These are phyloP conservation scores for Colletotrichum australisinense DNA, from an alignment of 2,329 filamentous ascomycete genomes.

Conservation along the genomic window DNA sequence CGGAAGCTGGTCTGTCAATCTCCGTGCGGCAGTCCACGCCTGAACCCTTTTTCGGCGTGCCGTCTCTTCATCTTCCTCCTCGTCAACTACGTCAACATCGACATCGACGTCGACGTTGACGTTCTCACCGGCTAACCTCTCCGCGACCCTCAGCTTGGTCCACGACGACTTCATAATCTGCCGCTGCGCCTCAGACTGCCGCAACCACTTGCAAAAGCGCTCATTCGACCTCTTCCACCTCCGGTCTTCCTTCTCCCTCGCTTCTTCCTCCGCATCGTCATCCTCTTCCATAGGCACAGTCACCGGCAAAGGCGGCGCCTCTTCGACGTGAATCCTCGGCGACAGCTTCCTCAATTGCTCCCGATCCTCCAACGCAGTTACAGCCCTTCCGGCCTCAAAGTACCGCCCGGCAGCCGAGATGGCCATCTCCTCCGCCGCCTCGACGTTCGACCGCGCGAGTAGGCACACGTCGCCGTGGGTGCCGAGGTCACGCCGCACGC, in stretches of 20 bases:
- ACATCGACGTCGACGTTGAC: not conserved
- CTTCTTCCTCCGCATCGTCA: not conserved
- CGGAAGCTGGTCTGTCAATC: constrained; percentile 19
- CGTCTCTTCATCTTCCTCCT: constrained; percentile 14
- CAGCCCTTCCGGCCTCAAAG: constrained; percentile 22
- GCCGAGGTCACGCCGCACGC: constrained; percentile 18
- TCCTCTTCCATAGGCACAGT: not conserved
- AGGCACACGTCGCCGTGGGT: constrained; percentile 27
- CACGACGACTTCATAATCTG: constrained; percentile 35
- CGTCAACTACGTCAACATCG: not conserved
- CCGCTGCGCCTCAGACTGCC: constrained; percentile 29
- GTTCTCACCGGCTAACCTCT: constrained; percentile 15
- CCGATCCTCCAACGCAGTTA: constrained; percentile 16
- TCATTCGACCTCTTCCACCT: constrained; percentile 30
- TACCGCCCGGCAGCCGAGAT: constrained; percentile 28
- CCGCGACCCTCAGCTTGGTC: constrained; percentile 31
- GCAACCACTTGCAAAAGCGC: constrained; percentile 30
- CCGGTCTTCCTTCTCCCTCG: not conserved
- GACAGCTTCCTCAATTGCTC: constrained; percentile 1
- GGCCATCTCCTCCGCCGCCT: constrained; percentile 34
- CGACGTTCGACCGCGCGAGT: constrained; percentile 16
- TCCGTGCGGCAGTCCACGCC: constrained; percentile 26
- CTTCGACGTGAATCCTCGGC: not conserved
- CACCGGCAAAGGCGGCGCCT: not conserved
- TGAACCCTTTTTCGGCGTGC: constrained; percentile 16